Evolutionary conservation across 2,329 filamentous ascomycete species (phyloP).

Genomic region (Chalaropsis ovoidea): DNA sequence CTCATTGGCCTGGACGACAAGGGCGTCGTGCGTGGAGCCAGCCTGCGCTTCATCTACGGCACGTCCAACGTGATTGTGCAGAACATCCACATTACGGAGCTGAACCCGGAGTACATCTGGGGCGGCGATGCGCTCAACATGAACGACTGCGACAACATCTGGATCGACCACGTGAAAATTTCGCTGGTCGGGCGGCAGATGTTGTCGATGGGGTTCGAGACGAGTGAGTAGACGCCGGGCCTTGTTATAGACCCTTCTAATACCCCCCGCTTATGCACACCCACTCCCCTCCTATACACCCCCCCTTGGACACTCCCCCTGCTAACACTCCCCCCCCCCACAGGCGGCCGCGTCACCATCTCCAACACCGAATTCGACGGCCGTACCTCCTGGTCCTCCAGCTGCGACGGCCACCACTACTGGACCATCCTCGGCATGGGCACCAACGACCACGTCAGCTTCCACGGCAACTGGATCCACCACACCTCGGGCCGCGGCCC

Average conservation of each 20-base stretch:
- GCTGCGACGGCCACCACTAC: slow-evolving; percentile 40
- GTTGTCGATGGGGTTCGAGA: slow-evolving; percentile 29
- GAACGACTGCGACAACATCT: slow-evolving; percentile 31
- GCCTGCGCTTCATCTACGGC: slow-evolving; percentile 32
- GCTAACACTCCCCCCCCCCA: not conserved
- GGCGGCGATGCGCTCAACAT: slow-evolving; percentile 34
- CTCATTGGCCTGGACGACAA: slow-evolving; percentile 34
- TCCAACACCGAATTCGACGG: slow-evolving; percentile 41
- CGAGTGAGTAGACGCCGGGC: not conserved
- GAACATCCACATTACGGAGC: slow-evolving; percentile 31
- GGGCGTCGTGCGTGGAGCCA: slow-evolving; percentile 36
- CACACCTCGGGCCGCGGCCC: slow-evolving; percentile 38
- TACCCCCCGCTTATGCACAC: not conserved
- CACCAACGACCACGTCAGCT: slow-evolving; percentile 35
- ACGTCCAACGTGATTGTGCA: slow-evolving; percentile 35
- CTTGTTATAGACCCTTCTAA: too few species aligned
- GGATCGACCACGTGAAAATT: slow-evolving; percentile 35
- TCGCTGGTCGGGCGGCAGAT: slow-evolving; percentile 39
- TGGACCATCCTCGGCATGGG: slow-evolving; percentile 38
- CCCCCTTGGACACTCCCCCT: not conserved
- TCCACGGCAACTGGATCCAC: slow-evolving; percentile 39
- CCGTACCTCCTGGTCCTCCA: slow-evolving; percentile 35
- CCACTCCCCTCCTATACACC: too few species aligned
- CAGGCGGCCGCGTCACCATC: slow-evolving; percentile 34
- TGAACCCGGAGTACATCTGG: slow-evolving; percentile 34